Evolutionary conservation across 495 filamentous ascomycete species (phyloP), one percentile per base, ranked within the genome.

Genomic region (Neurospora africana): DNA sequence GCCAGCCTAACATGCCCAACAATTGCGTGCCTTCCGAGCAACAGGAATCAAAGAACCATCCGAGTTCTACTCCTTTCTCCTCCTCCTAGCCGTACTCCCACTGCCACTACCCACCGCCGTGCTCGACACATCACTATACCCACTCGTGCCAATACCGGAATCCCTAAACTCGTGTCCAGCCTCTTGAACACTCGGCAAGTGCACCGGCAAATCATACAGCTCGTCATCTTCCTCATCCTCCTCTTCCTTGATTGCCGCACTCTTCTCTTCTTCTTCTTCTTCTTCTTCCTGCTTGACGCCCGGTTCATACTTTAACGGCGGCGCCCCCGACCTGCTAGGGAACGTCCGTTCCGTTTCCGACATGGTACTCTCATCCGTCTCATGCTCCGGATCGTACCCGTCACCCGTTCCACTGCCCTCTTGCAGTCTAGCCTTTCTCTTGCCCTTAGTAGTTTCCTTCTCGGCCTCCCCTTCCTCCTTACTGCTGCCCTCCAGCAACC

Each of bases 251-350:
- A 74, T 78, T 38, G 3, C 69, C 68, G 37, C 70, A 61, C 43
- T 39, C 36, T 37, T 47, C 8, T 17, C 36, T 39, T 65, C 1
- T 4, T 65, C 27, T 65, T 65, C 47, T 10, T 47, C 69, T 3
- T 11, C 6, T 23, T 38, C 6, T 7, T 36, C 39, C 41, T 65
- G 53, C 27, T 65, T 65, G 7, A 27, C 19, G 0, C 53, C 27
- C 13, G 53, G 53, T 6, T 77, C 75, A 53, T 69, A 86, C 69
- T 80, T 83, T 40, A 90, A 76, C 7, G 86, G 83, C 58, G 80
- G 75, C 75, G 88, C 87, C 9, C 82, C 80, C 5, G 81, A 81
- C 70, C 84, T 81, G 5, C 85, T 88, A n/a, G 89, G 87, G 70
- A 90, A 90, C 5, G 83, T 85, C 37, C 86, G 78, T 21, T 83